phyloP scores from a whole-genome alignment of 805 yeast genomes.

The Huiozyma sinensis region DNA sequence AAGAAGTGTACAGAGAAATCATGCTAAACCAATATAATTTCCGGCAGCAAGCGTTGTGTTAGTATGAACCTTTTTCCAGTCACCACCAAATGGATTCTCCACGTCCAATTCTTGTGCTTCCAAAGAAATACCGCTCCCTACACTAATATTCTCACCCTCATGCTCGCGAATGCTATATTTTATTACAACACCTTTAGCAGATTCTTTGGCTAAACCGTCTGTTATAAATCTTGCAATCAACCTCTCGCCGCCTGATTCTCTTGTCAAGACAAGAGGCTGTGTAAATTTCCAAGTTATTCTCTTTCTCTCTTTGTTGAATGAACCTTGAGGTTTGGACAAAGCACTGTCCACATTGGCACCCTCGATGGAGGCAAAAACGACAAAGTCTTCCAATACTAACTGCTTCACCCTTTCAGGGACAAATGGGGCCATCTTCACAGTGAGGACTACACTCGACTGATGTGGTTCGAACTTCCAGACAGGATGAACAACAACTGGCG shows the following conservation, averaged over 20 bases:
- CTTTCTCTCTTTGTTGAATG: conserved; percentile 75
- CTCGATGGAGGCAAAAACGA: conserved; percentile 43
- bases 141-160: conserved; percentile 28
- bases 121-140: conserved; percentile 36
- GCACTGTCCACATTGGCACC: conserved; percentile 63
- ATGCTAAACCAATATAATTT: conserved; percentile 27
- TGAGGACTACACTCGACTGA: conserved; percentile 78
- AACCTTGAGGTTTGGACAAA: conserved; percentile 83
- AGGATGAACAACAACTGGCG: conserved; percentile 68
- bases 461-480: conserved; percentile 82
- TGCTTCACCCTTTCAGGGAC: conserved; percentile 27
- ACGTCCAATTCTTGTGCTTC: conserved; percentile 28
- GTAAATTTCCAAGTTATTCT: conserved; percentile 78
- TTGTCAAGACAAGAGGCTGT: conserved; percentile 31
- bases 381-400: conserved; percentile 27
- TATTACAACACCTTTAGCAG: conserved; percentile 61
- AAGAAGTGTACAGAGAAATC: neutral
- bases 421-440: conserved; percentile 35
- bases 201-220: conserved; percentile 57
- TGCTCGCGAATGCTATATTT: conserved; percentile 41
- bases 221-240: conserved; percentile 83
- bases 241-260: conserved; percentile 42
- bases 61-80: conserved; percentile 28
- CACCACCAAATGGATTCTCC: conserved; percentile 31
- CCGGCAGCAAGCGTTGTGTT: conserved; percentile 31